phyloP scores from a whole-genome alignment of 2,329 filamentous ascomycete species.

The Trichoderma koningiopsis region DNA sequence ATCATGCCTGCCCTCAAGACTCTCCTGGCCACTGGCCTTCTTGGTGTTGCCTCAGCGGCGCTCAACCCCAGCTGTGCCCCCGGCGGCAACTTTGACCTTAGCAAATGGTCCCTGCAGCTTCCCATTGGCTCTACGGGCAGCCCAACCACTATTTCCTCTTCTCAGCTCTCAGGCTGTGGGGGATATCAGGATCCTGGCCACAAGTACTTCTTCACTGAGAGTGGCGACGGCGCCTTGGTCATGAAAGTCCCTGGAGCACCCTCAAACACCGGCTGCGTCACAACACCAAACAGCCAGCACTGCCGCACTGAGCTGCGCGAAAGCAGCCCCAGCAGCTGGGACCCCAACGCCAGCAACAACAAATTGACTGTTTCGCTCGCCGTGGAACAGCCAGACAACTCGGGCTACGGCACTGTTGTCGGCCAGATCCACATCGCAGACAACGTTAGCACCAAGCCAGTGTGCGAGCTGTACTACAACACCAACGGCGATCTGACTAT shows the following conservation, averaged over 20 bases:
- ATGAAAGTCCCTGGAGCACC: slow-evolving; percentile 45
- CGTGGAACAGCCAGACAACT: slow-evolving; percentile 40
- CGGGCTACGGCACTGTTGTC: slow-evolving; percentile 37
- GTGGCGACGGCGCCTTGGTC: slow-evolving; percentile 38
- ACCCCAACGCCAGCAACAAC: slow-evolving; percentile 33
- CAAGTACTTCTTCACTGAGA: slow-evolving; percentile 42
- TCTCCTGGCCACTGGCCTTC: slow-evolving; percentile 14
- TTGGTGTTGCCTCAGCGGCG: slow-evolving; percentile 19
- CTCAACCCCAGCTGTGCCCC: slow-evolving; percentile 25
- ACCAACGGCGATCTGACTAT: slow-evolving; percentile 39
- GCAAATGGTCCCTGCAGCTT: slow-evolving; percentile 42
- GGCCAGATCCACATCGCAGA: slow-evolving; percentile 45
- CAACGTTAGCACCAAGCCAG: slow-evolving; percentile 41
- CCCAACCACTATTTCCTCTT: slow-evolving; percentile 33
- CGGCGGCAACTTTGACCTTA: slow-evolving; percentile 40
- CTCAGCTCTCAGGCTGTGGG: slow-evolving; percentile 39
- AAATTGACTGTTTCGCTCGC: slow-evolving; percentile 30
- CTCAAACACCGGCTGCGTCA: slow-evolving; percentile 40
- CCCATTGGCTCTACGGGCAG: slow-evolving; percentile 37
- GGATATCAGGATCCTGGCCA: slow-evolving; percentile 38
- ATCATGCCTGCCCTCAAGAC: slow-evolving; percentile 14
- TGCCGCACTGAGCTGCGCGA: slow-evolving; percentile 48
- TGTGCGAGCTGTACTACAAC: slow-evolving; percentile 45
- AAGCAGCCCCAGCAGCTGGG: slow-evolving; percentile 38
- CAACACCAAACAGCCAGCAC: slow-evolving; percentile 44